Conservation (phyloP, 768 basidiomycete genomes). For the Sarcodon aspratus region DNA sequence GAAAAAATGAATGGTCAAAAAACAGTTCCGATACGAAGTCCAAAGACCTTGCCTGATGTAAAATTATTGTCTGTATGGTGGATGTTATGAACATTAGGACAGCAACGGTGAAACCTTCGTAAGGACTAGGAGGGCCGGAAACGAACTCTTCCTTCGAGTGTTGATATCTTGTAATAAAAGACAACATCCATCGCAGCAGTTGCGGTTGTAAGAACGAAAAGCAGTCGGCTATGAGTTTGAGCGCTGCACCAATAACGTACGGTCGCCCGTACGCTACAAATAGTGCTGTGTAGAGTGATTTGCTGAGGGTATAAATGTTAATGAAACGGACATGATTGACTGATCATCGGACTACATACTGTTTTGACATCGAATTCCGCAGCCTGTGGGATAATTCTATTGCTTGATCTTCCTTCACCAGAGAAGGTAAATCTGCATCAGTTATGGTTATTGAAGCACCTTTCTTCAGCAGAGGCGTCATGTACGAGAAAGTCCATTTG, state of each 20-base stretch:
- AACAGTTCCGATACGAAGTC: too few species aligned
- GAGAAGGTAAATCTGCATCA: constrained; percentile 76
- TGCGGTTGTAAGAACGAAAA: constrained; percentile 84
- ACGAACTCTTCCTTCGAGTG: constrained; percentile 17
- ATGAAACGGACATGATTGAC: neutral
- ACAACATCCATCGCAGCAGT: constrained; percentile 65
- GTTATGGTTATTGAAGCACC: constrained; percentile 58
- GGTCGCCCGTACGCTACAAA: constrained; percentile 71
- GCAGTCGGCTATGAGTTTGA: constrained; percentile 74
- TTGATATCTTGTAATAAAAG: constrained; percentile 77
- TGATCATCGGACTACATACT: constrained; percentile 29
- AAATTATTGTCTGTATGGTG: constrained; percentile 62
- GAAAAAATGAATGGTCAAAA: neutral
- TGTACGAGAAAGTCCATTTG: constrained; percentile 77
- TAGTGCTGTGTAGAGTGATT: constrained; percentile 63
- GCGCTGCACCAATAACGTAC: constrained; percentile 43
- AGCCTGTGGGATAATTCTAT: constrained; percentile 53
- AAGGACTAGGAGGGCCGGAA: constrained; percentile 19
- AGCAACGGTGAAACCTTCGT: constrained; percentile 71
- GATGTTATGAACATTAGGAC: constrained; percentile 72
- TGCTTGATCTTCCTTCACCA: constrained; percentile 60
- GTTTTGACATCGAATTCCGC: constrained; percentile 45
- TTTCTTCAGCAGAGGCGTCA: constrained; percentile 69
- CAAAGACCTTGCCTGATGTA: constrained; percentile 54
- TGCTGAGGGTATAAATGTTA: constrained; percentile 20